Evolutionary conservation across 208 protist species (phyloP).

Genomic region (Phytomonas sp.): DNA sequence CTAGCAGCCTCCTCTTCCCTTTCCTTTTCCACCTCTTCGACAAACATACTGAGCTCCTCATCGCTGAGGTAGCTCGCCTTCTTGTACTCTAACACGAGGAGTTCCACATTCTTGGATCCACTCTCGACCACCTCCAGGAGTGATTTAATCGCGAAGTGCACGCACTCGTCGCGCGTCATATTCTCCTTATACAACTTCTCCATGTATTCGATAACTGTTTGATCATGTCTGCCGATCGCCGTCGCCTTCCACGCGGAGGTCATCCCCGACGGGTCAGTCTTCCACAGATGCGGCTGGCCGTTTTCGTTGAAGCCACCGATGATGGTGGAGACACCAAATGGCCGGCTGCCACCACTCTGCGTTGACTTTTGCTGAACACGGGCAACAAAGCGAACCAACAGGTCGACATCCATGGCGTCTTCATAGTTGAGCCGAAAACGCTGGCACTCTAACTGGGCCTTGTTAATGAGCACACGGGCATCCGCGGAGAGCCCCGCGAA

Average conservation of each 20-base stretch:
- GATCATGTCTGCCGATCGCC: conserved; percentile 92
- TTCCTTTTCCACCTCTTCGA: conserved; percentile 80
- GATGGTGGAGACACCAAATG: conserved; percentile 99
- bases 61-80: conserved; percentile 62
- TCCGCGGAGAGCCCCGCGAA: conserved; percentile 99
- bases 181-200: conserved; percentile 97
- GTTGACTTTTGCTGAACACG: conserved; percentile 97
- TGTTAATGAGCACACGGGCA: conserved; percentile 98
- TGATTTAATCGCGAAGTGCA: conserved; percentile 96
- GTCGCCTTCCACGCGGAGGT: conserved; percentile 73
- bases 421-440: conserved; percentile 98
- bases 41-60: conserved; percentile 71
- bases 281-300: conserved; percentile 90
- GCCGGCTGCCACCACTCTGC: conserved; percentile 97
- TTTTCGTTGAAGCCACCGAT: conserved; percentile 98
- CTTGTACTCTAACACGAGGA: conserved; percentile 73
- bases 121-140: conserved; percentile 97
- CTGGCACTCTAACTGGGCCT: conserved; percentile 98
- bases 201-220: conserved; percentile 98
- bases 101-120: conserved; percentile 86
- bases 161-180: conserved; percentile 85
- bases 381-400: conserved; percentile 97
- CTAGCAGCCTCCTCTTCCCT: conserved; percentile 77
- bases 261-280: conserved; percentile 85
- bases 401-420: conserved; percentile 96